Conservation (phyloP, 164 flowering plant genomes). For the Warburgia ugandensis region DNA sequence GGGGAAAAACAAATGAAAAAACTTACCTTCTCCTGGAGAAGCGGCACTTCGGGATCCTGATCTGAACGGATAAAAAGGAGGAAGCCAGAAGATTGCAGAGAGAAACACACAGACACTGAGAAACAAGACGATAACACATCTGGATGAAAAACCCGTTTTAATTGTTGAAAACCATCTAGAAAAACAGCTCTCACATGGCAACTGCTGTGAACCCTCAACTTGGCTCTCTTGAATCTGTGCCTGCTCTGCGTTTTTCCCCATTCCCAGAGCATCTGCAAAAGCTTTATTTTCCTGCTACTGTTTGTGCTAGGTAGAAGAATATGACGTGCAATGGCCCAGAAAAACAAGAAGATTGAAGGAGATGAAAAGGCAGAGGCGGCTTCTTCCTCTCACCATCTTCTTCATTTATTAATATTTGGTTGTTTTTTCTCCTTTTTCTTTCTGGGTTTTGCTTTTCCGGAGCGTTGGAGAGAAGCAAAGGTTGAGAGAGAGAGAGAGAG, state of each 20-base stretch:
- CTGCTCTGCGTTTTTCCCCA: conserved; percentile 50
- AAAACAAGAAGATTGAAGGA: neutral
- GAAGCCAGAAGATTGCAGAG: conserved; percentile 44
- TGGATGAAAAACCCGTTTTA: conserved; percentile 31
- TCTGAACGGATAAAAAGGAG: conserved; percentile 20
- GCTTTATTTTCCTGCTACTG: neutral
- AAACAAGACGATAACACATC: conserved; percentile 44
- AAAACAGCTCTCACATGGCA: too few relatives aligned
- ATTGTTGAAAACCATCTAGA: too few relatives aligned
- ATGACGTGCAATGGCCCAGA: neutral
- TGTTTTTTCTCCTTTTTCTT: neutral
- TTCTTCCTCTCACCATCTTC: conserved; percentile 1
- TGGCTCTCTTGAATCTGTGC: conserved; percentile 9
- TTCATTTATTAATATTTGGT: neutral
- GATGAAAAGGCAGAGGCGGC: neutral
- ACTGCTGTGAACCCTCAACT: conserved; percentile 10
- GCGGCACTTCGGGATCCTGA: conserved; percentile 27
- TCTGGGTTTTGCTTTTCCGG: neutral
- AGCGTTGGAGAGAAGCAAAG: conserved; percentile 11
- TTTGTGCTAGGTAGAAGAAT: neutral
- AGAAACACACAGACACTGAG: conserved; percentile 35
- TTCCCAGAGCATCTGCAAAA: conserved; percentile 45
- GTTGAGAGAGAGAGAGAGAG: neutral
- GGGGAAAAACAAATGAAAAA: neutral
- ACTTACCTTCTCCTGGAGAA: conserved; percentile 30